Evolutionary conservation across 768 basidiomycete species (phyloP).

Genomic region (Epithele typhae): DNA sequence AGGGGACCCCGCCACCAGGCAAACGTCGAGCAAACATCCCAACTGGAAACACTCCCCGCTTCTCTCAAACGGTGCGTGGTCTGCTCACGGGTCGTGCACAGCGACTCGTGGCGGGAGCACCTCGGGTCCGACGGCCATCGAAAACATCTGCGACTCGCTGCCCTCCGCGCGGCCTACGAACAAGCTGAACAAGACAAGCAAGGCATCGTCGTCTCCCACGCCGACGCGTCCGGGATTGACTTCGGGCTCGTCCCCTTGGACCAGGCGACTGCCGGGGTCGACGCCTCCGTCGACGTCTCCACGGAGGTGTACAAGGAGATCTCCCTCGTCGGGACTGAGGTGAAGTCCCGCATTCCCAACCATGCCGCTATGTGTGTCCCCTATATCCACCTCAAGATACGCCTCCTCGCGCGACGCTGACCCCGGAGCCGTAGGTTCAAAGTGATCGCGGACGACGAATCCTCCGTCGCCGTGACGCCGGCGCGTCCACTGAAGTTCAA

Average conservation of each 20-base stretch:
- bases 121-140: constrained; percentile 26
- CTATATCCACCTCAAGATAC: too few relatives aligned
- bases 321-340: constrained; percentile 11
- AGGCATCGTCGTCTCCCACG: constrained; percentile 37
- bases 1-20: constrained; percentile 6
- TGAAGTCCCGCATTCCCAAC: constrained; percentile 1
- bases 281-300: constrained; percentile 10
- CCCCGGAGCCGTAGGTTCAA: too few relatives aligned
- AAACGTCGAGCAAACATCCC: not conserved
- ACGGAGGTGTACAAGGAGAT: constrained; percentile 5
- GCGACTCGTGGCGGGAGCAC: constrained; percentile 33
- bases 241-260: constrained; percentile 46
- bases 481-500: constrained; percentile 16
- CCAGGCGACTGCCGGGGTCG: constrained; percentile 21
- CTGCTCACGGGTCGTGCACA: constrained; percentile 28
- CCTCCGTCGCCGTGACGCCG: constrained; percentile 1
- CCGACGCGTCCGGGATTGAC: constrained; percentile 34
- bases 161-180: constrained; percentile 40
- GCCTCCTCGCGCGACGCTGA: too few relatives aligned
- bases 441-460: too few relatives aligned
- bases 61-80: constrained; percentile 23
- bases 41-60: constrained; percentile 5
- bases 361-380: constrained; percentile 4
- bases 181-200: constrained; percentile 54
- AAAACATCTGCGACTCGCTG: constrained; percentile 33